Percentiles rank a stretch among this genome's conserved stretches.
phyloP scores from a whole-genome alignment of 2,329 filamentous ascomycete species.

The Fusarium keratoplasticum region DNA sequence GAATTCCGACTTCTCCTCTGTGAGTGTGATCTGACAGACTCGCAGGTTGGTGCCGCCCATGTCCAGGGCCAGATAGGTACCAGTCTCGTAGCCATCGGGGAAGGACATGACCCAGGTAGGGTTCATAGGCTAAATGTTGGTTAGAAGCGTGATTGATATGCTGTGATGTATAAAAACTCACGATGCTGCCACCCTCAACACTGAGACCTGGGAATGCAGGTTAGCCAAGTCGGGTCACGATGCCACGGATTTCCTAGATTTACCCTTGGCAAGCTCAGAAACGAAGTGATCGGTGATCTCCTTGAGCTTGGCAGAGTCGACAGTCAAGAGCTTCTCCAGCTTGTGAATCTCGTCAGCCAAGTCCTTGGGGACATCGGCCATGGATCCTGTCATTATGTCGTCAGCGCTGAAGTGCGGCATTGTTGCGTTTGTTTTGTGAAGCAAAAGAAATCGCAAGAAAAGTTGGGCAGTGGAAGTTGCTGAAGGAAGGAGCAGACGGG shows the following conservation, averaged over 20 bases:
- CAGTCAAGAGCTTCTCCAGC: conserved; percentile 86
- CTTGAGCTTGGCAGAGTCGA: conserved; percentile 85
- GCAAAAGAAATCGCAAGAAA: neutral
- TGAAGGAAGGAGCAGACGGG: neutral
- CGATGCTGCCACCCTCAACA: conserved; percentile 91
- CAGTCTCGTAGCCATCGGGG: conserved; percentile 87
- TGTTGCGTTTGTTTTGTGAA: neutral
- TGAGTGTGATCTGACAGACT: conserved; percentile 92
- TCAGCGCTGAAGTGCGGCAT: conserved; percentile 20
- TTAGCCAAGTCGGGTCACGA: conserved; percentile 15
- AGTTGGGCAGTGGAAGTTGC: neutral
- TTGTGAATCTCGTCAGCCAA: conserved; percentile 82
- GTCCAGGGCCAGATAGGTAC: conserved; percentile 89
- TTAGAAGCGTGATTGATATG: conserved; percentile 22
- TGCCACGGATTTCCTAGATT: neutral
- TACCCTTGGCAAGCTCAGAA: conserved; percentile 86
- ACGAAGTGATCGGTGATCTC: conserved; percentile 91
- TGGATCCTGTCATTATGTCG: conserved; percentile 72
- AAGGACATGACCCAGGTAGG: conserved; percentile 95
- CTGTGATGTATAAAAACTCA: conserved; percentile 60
- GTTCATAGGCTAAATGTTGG: conserved; percentile 85
- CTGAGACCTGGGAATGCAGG: conserved; percentile 70
- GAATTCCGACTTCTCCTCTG: conserved; percentile 88
- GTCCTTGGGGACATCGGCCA: conserved; percentile 90
- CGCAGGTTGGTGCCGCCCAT: conserved; percentile 97